Conservation (phyloP, 768 basidiomycete genomes). For the Lentinula boryana region DNA sequence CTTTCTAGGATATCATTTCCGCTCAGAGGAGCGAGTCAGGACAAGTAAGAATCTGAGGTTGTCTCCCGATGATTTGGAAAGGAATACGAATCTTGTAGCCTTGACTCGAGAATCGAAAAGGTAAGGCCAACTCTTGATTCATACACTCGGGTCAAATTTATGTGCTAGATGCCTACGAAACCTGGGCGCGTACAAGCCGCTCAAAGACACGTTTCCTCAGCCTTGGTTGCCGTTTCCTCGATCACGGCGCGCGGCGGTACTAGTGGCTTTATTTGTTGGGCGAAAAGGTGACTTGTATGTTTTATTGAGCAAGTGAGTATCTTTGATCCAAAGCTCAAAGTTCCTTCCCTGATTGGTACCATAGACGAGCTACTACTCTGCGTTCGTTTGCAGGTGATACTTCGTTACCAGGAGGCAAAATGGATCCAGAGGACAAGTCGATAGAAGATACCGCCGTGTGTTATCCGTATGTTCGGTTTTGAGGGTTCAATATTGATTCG, state of each 20-base stretch:
- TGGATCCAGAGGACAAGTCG: conserved; percentile 60
- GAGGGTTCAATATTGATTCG: neutral
- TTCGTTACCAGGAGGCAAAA: conserved; percentile 80
- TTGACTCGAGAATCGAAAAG: neutral
- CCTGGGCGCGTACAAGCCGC: conserved; percentile 41
- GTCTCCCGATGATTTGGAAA: neutral
- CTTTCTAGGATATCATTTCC: neutral
- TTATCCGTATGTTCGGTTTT: conserved; percentile 4
- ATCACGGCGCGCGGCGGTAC: conserved; percentile 63
- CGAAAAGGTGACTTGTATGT: conserved; percentile 82
- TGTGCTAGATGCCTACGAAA: conserved; percentile 48
- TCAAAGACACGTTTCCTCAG: conserved; percentile 17
- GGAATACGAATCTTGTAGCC: neutral
- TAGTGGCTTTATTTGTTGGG: conserved; percentile 83
- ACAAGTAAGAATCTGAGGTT: neutral
- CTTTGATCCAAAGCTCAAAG: neutral
- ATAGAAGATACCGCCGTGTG: conserved; percentile 80
- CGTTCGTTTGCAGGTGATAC: conserved; percentile 84
- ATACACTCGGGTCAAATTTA: neutral
- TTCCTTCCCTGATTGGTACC: neutral
- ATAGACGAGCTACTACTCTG: conserved; percentile 68
- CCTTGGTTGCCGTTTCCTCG: conserved; percentile 42
- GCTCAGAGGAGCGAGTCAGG: neutral
- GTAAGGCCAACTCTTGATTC: neutral
- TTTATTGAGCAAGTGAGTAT: conserved; percentile 67